Conservation (phyloP, 768 basidiomycete genomes). For the Mycena kentingensis region DNA sequence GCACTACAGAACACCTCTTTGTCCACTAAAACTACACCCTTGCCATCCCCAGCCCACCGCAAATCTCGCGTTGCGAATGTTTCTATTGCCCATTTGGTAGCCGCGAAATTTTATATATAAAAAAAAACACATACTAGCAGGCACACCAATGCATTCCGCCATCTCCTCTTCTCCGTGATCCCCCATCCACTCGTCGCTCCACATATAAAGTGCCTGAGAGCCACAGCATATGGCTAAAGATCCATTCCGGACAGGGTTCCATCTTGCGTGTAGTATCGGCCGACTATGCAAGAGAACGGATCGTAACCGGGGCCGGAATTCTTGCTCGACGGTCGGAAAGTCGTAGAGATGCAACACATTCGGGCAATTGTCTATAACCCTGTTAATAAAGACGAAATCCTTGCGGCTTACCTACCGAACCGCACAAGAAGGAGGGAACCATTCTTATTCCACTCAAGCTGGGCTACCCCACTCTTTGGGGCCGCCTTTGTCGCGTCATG, state of each 20-base stretch:
- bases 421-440: slow-evolving; percentile 75
- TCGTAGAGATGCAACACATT: slow-evolving; percentile 67
- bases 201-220: slow-evolving; percentile 66
- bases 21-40: slow-evolving; percentile 73
- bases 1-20: slow-evolving; percentile 84
- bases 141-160: slow-evolving; percentile 89
- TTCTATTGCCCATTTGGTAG: too few species aligned
- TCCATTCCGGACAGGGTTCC: slow-evolving; percentile 86
- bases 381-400: not conserved
- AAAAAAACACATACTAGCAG: slow-evolving; percentile 63
- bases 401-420: slow-evolving; percentile 52
- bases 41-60: slow-evolving; percentile 85
- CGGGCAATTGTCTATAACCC: slow-evolving; percentile 58
- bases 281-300: slow-evolving; percentile 67
- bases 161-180: slow-evolving; percentile 67
- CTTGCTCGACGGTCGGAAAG: slow-evolving; percentile 63
- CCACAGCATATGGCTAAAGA: slow-evolving; percentile 70
- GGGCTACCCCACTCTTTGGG: slow-evolving; percentile 67
- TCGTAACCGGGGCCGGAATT: slow-evolving; percentile 61
- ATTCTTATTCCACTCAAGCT: slow-evolving; percentile 80
- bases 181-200: slow-evolving; percentile 82
- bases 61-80: slow-evolving; percentile 72
- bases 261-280: slow-evolving; percentile 65
- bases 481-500: slow-evolving; percentile 62
- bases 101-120: too few species aligned